phyloP scores from a whole-genome alignment of 306 rosid genomes.

The Lithocarpus polystachyus region DNA sequence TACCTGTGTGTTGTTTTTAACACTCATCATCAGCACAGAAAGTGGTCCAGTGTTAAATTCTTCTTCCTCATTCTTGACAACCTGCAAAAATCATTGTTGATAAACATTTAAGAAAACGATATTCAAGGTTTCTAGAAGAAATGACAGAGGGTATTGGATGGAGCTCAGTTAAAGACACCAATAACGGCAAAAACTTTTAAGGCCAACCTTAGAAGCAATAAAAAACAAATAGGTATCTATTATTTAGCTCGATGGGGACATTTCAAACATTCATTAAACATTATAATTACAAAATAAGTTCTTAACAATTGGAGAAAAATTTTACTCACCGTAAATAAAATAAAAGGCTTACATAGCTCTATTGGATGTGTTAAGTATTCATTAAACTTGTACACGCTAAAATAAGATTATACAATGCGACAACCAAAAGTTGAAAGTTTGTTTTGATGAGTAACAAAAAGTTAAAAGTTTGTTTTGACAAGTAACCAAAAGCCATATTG shows the following conservation, averaged over 20 bases:
- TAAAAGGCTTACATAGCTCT: too few relatives aligned
- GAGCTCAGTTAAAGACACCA: neutral
- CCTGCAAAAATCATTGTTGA: conserved; percentile 23
- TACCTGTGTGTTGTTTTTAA: conserved; percentile 89
- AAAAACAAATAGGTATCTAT: too few relatives aligned
- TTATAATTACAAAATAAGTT: too few relatives aligned
- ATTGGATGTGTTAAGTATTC: too few relatives aligned
- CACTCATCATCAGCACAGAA: conserved; percentile 93
- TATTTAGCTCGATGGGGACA: too few relatives aligned
- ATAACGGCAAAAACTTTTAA: neutral
- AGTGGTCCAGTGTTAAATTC: conserved; percentile 93
- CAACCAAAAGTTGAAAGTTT: neutral
- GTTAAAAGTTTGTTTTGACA: neutral
- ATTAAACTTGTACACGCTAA: neutral
- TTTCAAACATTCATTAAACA: too few relatives aligned
- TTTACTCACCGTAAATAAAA: too few relatives aligned
- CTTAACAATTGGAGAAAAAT: too few relatives aligned
- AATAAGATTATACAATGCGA: neutral
- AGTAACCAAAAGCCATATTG: neutral
- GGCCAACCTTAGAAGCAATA: neutral
- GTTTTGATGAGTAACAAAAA: neutral
- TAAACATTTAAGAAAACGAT: neutral
- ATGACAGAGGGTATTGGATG: neutral
- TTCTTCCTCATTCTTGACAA: conserved; percentile 70
- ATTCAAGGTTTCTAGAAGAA: neutral